Base-by-base conservation (phyloP, 148 eudicot genomes). In the Linanthus parryae region DNA sequence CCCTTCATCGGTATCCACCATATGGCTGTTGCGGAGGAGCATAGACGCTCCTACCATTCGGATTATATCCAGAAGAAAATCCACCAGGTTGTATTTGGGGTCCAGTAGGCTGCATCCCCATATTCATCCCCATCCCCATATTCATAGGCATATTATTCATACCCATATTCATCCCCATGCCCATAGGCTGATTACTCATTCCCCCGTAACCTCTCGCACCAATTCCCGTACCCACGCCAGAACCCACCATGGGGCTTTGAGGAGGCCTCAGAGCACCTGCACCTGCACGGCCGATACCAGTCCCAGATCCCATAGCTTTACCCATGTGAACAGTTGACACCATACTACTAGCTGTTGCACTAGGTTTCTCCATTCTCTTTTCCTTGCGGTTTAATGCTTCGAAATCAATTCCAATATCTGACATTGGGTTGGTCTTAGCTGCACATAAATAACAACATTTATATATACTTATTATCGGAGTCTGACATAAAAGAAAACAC, bases 351-450 rank as follows among this genome's bases (percentile, higher is more conserved):
- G 40, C 39, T 5, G 81, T 24, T 57, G 75, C 47, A 48, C 81
- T 54, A 21, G 88, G 83, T 63, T 92, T 92, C 70, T 92, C 96
- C 94, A 82, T 79, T 58, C 98, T 84, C 73, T 78, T 92, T 33
- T 92, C 98, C 75, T 67, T 92, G 15, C 98, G 90, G 44, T 92
- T 92, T 54, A 92, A 76, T 44, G 98, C 84, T 46, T 87, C 94
- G 54, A 92, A 92, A 65, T 92, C 98, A 22, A 92, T 66, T 47
- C 98, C 98, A 45, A 92, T 84, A 67, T 82, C 90, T 9, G 87
- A 52, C 61, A 74, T 30, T 14, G 98, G 98, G 80, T 92, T 92
- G 48, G 66, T 71, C 73, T 87, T 92, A 47, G 87, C 98, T 92
- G 94, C 85, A 84, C 22, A 51, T 19, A 14, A 4, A 23, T 44